Percentiles rank a stretch among this genome's conserved stretches.
phyloP scores from a whole-genome alignment of 2,329 filamentous ascomycete species.

The Chalara sp. region DNA sequence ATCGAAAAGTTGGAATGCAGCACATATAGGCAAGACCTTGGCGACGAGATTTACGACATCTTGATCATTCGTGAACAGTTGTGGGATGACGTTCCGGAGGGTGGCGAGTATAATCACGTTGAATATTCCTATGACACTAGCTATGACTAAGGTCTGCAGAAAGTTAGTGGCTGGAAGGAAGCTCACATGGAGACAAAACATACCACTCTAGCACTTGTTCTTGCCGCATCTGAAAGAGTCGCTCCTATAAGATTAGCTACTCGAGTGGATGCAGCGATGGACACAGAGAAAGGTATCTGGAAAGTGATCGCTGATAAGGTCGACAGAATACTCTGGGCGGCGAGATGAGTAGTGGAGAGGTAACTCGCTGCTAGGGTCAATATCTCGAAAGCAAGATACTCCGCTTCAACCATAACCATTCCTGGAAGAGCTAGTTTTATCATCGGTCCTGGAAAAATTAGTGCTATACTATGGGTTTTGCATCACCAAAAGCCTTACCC shows the following conservation, averaged over 20 bases:
- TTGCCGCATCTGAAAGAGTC: constrained; percentile 72
- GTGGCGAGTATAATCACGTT: constrained; percentile 66
- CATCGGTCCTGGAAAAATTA: constrained; percentile 53
- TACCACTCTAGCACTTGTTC: constrained; percentile 67
- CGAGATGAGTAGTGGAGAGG: constrained; percentile 72
- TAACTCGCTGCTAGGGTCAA: constrained; percentile 77
- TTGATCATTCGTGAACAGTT: constrained; percentile 68
- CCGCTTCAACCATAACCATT: constrained; percentile 88
- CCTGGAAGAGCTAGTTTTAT: constrained; percentile 81
- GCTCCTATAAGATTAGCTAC: constrained; percentile 91
- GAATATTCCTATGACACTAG: constrained; percentile 66
- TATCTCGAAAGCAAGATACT: constrained; percentile 90
- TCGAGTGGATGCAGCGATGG: constrained; percentile 80
- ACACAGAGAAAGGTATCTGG: constrained; percentile 87
- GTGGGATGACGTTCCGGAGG: constrained; percentile 67
- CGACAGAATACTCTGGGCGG: constrained; percentile 79
- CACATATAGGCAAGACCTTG: constrained; percentile 68
- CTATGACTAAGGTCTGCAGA: constrained; percentile 49
- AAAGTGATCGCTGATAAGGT: constrained; percentile 76
- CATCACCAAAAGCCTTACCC: constrained; percentile 30
- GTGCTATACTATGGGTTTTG: background rate
- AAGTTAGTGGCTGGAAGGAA: no score
- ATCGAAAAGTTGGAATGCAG: constrained; percentile 87
- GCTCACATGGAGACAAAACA: constrained; percentile 3
- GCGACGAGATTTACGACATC: constrained; percentile 65